Percentiles rank a stretch among this genome's conserved stretches.
Conservation (phyloP, 352 stramenopile genomes). For the Pythium utonaiense region DNA sequence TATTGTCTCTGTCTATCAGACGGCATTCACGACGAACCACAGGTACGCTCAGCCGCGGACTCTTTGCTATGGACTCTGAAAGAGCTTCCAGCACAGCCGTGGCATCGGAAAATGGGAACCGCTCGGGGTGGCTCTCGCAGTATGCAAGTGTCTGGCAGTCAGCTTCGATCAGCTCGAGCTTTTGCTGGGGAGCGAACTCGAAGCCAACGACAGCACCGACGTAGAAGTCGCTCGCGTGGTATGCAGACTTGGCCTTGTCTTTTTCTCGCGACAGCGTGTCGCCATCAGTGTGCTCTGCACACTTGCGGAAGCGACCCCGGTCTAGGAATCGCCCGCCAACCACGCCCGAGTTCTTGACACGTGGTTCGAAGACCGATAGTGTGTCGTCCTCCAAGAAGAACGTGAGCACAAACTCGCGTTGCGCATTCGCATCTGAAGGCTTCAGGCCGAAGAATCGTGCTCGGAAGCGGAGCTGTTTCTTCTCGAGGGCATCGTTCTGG, state of each 20-base stretch:
- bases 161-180: conserved; percentile 67
- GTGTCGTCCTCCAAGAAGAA: conserved; percentile 82
- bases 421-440: conserved; percentile 32
- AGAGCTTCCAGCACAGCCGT: conserved; percentile 30
- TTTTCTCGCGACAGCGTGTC: conserved; percentile 29
- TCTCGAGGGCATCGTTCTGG: conserved; percentile 42
- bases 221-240: conserved; percentile 58
- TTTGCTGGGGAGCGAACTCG: conserved; percentile 65
- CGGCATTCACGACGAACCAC: conserved; percentile 39
- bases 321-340: conserved; percentile 70
- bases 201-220: conserved; percentile 68
- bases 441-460: conserved; percentile 48
- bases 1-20: conserved; percentile 19
- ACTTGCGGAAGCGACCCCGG: conserved; percentile 63
- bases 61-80: not conserved
- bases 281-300: conserved; percentile 13
- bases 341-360: conserved; percentile 63
- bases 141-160: conserved; percentile 74
- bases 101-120: conserved; percentile 60
- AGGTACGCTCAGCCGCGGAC: not conserved
- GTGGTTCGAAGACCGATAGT: conserved; percentile 69
- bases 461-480: conserved; percentile 73
- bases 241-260: conserved; percentile 35
- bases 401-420: conserved; percentile 73
- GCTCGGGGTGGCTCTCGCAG: conserved; percentile 67